A percentile compares a stretch with the other conserved stretches of the same genome.
Conservation (phyloP, 352 stramenopile genomes). For the Globisporangium sylvaticum region DNA sequence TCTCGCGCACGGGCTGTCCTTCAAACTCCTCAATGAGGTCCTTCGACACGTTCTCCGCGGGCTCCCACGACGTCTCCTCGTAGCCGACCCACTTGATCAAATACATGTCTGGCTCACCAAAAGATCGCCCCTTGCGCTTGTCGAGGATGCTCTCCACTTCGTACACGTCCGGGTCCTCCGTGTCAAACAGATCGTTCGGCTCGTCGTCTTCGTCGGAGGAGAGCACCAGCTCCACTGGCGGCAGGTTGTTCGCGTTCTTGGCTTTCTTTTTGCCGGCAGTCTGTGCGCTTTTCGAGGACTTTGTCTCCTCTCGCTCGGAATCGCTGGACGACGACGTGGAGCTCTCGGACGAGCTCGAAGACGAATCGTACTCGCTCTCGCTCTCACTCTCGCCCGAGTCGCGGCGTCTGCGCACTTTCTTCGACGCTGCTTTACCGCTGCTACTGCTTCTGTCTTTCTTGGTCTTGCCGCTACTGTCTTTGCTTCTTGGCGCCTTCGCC, state of each 20-base stretch:
- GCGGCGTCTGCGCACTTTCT: slow-evolving; percentile 1
- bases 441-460: slow-evolving; percentile 8
- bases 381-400: slow-evolving; percentile 20
- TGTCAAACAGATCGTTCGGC: slow-evolving; percentile 73
- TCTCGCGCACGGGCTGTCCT: slow-evolving; percentile 59
- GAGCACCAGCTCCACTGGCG: slow-evolving; percentile 53
- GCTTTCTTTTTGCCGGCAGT: slow-evolving; percentile 25
- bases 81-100: slow-evolving; percentile 84
- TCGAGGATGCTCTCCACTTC: slow-evolving; percentile 72
- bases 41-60: slow-evolving; percentile 70
- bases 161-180: slow-evolving; percentile 76
- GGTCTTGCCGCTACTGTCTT: slow-evolving; percentile 11
- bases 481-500: slow-evolving; percentile 7
- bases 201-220: slow-evolving; percentile 75
- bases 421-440: slow-evolving; percentile 6
- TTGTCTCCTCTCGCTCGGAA: slow-evolving; percentile 29
- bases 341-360: slow-evolving; percentile 13
- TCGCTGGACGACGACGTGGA: slow-evolving; percentile 21
- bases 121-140: slow-evolving; percentile 41
- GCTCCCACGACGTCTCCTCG: slow-evolving; percentile 76
- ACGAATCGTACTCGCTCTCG: slow-evolving; percentile 34
- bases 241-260: slow-evolving; percentile 43
- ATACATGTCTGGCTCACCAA: slow-evolving; percentile 63
- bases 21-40: slow-evolving; percentile 81
- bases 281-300: slow-evolving; percentile 12